These are phyloP conservation scores for Penicillium sp. DNA, from an alignment of 2,329 filamentous ascomycete species.

Conservation along the genomic window DNA sequence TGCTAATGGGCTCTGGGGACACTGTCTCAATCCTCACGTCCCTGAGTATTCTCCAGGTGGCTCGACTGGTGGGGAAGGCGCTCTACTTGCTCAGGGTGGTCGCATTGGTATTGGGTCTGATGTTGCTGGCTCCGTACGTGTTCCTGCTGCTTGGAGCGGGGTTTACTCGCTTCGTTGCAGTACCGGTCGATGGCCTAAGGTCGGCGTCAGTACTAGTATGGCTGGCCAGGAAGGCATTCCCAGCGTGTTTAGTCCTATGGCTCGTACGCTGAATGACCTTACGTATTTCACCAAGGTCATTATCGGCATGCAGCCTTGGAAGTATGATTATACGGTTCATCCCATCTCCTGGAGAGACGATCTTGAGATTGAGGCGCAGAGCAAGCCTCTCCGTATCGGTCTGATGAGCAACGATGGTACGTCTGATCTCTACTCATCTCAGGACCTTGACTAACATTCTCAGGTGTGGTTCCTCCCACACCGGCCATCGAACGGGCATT, in stretches of 20 bases:
- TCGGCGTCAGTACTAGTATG: conserved; percentile 82
- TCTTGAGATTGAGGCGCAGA: conserved; percentile 57
- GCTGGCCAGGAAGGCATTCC: conserved; percentile 86
- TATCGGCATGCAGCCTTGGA: conserved; percentile 81
- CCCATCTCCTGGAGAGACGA: conserved; percentile 75
- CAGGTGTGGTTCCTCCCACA: conserved; percentile 75
- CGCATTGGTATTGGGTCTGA: conserved; percentile 88
- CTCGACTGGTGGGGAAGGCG: conserved; percentile 80
- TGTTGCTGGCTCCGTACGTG: conserved; percentile 83
- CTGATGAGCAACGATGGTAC: conserved; percentile 70
- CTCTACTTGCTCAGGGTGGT: conserved; percentile 75
- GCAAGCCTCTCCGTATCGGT: conserved; percentile 69
- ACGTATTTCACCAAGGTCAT: conserved; percentile 78
- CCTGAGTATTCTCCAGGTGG: conserved; percentile 82
- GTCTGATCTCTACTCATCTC: conserved; percentile 4
- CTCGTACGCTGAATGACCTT: conserved; percentile 77
- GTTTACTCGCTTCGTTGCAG: conserved; percentile 85
- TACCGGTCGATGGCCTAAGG: conserved; percentile 86
- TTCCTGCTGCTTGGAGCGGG: conserved; percentile 83
- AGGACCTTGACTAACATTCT: background rate
- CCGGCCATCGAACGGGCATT: conserved; percentile 80
- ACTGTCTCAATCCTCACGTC: conserved; percentile 78
- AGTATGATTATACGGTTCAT: conserved; percentile 81
- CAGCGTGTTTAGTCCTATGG: conserved; percentile 89
- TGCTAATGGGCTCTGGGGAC: conserved; percentile 76